These are phyloP conservation scores for Nannochloropsis gaditana DNA, from an alignment of 108 stramenopile genomes.

Conservation along the genomic window DNA sequence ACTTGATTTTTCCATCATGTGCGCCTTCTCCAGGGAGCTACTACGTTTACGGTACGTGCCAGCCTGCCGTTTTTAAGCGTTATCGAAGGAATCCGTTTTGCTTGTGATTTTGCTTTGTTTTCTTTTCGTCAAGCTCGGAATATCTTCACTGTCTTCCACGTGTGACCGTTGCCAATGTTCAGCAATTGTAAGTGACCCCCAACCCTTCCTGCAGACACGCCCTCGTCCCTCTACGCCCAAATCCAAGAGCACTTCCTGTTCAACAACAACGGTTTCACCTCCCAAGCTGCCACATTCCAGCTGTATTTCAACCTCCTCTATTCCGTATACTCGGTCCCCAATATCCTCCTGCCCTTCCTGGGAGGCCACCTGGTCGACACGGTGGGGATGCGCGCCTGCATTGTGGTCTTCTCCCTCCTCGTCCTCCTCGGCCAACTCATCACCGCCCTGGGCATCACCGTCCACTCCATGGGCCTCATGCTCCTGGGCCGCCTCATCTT, in stretches of 20 bases:
- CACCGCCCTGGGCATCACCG: slow-evolving; percentile 17
- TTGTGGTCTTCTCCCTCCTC: slow-evolving; percentile 18
- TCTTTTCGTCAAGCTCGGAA: no score
- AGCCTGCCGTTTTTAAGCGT: background rate
- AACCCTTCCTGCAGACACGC: background rate
- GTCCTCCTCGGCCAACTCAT: slow-evolving; percentile 22
- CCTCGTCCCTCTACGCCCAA: slow-evolving; percentile 13
- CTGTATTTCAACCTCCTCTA: slow-evolving; percentile 35
- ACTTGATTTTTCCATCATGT: no score
- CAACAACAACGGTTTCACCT: background rate
- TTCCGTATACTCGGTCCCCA: slow-evolving; percentile 39
- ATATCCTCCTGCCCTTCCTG: slow-evolving; percentile 38
- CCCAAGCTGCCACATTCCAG: slow-evolving; percentile 27
- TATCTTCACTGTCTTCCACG: background rate
- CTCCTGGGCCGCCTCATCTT: slow-evolving; percentile 28
- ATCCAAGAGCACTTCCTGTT: slow-evolving; percentile 6
- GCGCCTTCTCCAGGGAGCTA: background rate
- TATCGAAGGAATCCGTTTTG: no score
- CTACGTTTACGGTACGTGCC: background rate
- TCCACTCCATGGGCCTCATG: slow-evolving; percentile 25
- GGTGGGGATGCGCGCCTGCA: slow-evolving; percentile 25
- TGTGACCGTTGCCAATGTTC: background rate
- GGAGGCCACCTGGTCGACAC: slow-evolving; percentile 41
- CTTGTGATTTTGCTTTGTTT: no score
- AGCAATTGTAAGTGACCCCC: background rate